Base-by-base conservation (phyloP, 2,329 filamentous ascomycete genomes). In the Neurospora sp. region DNA sequence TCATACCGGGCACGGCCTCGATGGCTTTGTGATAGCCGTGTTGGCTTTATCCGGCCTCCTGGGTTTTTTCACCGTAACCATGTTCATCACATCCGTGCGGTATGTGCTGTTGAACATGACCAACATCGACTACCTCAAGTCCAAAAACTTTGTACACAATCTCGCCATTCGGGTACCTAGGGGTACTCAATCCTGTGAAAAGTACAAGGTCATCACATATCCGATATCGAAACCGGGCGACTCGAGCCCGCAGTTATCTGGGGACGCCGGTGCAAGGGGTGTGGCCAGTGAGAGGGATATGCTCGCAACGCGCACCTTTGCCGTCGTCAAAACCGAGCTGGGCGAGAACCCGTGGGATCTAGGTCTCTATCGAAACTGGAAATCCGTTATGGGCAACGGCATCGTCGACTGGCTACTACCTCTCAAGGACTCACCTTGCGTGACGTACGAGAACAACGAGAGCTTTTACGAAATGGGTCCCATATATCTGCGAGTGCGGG, bases 271-370 rank as follows among this genome's bases (percentile, higher is more conserved):
- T 23, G 42, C 67, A 36, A 46, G 66, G 36, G 71, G 73, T 23
- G 28, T 67, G 38, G 38, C 74, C 19, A 75, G 76, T 3, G 73
- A 76, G 5, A 79, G 82, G 39, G 85, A 86, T 73, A 75, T 78
- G 62, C 79, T 82, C 2, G 87, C 88, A 33, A 84, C 82, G 5
- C 86, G 90, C 38, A 91, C 87, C 11, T 98, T 97, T 77, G 93
- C 92, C 13, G 90, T 98, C 52, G 82, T 97, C 1, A 85, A 87
- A 72, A 92, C 91, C 0, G 83, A 88, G 3, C 85, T 87, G 0
- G 90, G 92, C 10, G 90, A 96, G 74, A 97, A 97, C 74, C 93
- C 93, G 0, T 99, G 93, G 89, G 88, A 97, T 75, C 82, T 96
- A 0, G 92, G 91, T 1, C 80, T 81, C 9, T 84, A 86, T 72